Evolutionary conservation across 2,329 filamentous ascomycete species (phyloP), one percentile per base, ranked within the genome.

Genomic region (Phaeosphaeriaceae sp.): DNA sequence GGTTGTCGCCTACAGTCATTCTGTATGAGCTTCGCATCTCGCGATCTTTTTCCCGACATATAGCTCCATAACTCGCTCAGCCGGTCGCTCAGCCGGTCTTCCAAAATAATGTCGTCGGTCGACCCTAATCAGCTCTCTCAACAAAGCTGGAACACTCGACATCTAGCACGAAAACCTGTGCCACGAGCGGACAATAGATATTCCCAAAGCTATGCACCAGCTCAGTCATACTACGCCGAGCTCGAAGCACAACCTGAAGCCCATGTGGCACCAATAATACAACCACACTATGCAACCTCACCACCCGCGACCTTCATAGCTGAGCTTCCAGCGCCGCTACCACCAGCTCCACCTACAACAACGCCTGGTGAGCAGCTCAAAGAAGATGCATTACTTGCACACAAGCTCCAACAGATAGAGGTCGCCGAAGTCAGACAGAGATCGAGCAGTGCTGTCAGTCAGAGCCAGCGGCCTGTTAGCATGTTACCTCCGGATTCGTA

Each of bases 361-460:
- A 74, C 72, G 13, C 44, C 72, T 2, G 53, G 63, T n/a, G 59
- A 70, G 50, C 72, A 76, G 31, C 44, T 75, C 24, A 72, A 57
- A 21, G 66, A 74, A 40, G 73, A 76, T 56, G 69, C 72, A 56
- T 53, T 66, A 22, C 62, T 76, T 9, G 73, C 73, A 20, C 68
- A 62, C 27, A 69, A 62, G 47, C 55, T 76, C 13, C 65, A 69
- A 21, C 58, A 71, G 7, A 58, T 75, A n/a, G 72, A 76, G 44
- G 48, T 75, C 1, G 58, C 62, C 24, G 69, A 71, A 33, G 63
- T 61, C 9, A 51, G 68, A 46, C 58, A 57, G 27, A 62, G 57
- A 52, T 72, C 68, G 15, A 68, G 48, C 40, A 71, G 63, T 48
- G 63, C 56, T 33, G 47, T 70, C 24, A 67, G 54, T 48, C 58